Evolutionary conservation across 2,329 filamentous ascomycete genomes (phyloP).

Genomic region (Aureobasidium sp.): DNA sequence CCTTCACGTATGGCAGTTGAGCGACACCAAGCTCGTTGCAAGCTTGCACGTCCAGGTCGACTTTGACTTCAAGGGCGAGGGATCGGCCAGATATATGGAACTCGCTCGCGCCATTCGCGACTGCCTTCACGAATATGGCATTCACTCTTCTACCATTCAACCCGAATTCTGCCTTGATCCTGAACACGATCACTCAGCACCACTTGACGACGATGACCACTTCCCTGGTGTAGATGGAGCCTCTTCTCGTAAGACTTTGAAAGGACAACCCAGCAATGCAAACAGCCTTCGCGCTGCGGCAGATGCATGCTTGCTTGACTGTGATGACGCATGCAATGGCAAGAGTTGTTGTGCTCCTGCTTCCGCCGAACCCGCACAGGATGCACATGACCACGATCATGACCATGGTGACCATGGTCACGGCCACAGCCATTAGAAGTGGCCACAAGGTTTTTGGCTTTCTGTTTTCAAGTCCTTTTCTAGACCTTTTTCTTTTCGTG

Average conservation of each 20-base stretch:
- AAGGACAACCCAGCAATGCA: slow-evolving; percentile 25
- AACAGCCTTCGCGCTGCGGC: slow-evolving; percentile 22
- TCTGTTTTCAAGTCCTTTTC: not conserved
- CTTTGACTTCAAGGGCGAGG: slow-evolving; percentile 78
- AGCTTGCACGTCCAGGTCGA: slow-evolving; percentile 88
- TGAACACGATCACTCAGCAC: slow-evolving; percentile 33
- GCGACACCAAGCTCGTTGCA: slow-evolving; percentile 87
- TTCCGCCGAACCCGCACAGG: slow-evolving; percentile 11
- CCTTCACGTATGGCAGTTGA: slow-evolving; percentile 95
- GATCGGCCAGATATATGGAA: slow-evolving; percentile 76
- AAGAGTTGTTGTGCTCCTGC: slow-evolving; percentile 30
- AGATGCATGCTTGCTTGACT: slow-evolving; percentile 34
- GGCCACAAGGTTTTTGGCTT: not conserved
- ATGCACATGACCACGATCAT: slow-evolving; percentile 30
- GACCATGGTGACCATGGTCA: slow-evolving; percentile 15
- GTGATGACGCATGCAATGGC: slow-evolving; percentile 34
- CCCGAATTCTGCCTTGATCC: slow-evolving; percentile 61
- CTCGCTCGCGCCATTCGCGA: slow-evolving; percentile 72
- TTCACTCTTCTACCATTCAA: slow-evolving; percentile 95
- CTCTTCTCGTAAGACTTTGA: slow-evolving; percentile 24
- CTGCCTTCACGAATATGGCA: slow-evolving; percentile 90
- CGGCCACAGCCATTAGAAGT: slow-evolving; percentile 3
- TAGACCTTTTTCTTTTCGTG: not conserved
- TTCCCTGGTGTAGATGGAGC: slow-evolving; percentile 22
- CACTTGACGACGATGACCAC: slow-evolving; percentile 18